phyloP scores from a whole-genome alignment of 176 grass and related monocot species.

The Eremochloa ophiuroides region DNA sequence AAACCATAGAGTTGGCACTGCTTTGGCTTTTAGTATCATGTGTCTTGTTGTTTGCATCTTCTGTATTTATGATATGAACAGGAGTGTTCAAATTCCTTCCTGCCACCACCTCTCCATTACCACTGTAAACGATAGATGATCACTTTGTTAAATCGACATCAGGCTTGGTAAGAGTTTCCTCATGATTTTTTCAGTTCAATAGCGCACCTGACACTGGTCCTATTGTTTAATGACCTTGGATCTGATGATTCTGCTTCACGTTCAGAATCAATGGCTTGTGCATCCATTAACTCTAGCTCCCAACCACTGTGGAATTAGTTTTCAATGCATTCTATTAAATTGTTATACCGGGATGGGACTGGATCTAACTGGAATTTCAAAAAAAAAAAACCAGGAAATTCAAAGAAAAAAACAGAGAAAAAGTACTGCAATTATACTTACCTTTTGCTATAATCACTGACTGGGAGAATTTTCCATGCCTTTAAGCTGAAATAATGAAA shows the following conservation, averaged over 20 bases:
- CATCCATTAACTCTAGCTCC: constrained; percentile 81
- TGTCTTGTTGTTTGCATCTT: neutral
- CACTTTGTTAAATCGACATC: neutral
- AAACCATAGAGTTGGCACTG: neutral
- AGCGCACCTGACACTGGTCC: constrained; percentile 12
- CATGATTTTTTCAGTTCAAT: neutral
- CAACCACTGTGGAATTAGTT: constrained; percentile 53
- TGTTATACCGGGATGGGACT: constrained; percentile 5
- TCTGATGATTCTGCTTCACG: constrained; percentile 50
- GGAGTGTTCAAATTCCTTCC: constrained; percentile 8
- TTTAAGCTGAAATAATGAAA: constrained; percentile 63
- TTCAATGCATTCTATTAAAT: neutral
- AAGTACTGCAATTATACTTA: constrained; percentile 10
- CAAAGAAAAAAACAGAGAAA: neutral
- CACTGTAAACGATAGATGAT: neutral
- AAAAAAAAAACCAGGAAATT: constrained; percentile 1
- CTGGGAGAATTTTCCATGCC: constrained; percentile 71
- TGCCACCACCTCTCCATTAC: neutral
- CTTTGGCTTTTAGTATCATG: neutral
- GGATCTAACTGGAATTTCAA: neutral
- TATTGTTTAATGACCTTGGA: constrained; percentile 22
- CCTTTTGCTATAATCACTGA: constrained; percentile 75
- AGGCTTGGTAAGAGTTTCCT: constrained; percentile 9
- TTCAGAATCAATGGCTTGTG: constrained; percentile 71
- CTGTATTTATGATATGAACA: neutral